Evolutionary conservation across 139 green algal genomes (phyloP).

Genomic region (Protoeuglena noctilucae): DNA sequence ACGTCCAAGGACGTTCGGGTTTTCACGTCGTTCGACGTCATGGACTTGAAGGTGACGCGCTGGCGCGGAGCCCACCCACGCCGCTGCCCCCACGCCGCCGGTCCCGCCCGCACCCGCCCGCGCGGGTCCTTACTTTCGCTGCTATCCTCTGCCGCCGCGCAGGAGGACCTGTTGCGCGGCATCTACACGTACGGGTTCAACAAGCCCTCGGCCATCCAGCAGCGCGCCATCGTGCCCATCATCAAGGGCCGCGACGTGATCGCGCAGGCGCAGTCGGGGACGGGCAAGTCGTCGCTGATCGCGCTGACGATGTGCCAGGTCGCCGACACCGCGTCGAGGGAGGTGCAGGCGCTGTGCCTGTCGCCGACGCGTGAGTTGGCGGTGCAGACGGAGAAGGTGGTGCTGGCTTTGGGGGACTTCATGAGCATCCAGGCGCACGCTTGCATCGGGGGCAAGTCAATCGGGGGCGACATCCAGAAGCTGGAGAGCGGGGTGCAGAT

Average conservation of each 20-base stretch:
- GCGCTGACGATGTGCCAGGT: constrained; percentile 73
- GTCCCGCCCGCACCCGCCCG: too few relatives aligned
- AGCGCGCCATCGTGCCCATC: constrained; percentile 88
- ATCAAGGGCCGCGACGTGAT: constrained; percentile 83
- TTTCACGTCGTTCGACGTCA: constrained; percentile 71
- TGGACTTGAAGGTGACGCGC: constrained; percentile 79
- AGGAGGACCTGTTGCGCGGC: constrained; percentile 84
- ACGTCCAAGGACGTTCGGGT: constrained; percentile 63
- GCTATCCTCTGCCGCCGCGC: too few relatives aligned
- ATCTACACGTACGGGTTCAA: constrained; percentile 94
- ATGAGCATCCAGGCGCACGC: constrained; percentile 80
- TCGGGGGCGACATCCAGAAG: constrained; percentile 90
- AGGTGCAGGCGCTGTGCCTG: constrained; percentile 78
- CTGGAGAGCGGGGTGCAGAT: constrained; percentile 83
- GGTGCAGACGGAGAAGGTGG: constrained; percentile 83
- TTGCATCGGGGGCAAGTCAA: constrained; percentile 86
- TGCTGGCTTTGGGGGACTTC: constrained; percentile 80
- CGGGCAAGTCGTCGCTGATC: constrained; percentile 95
- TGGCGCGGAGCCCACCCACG: too few relatives aligned
- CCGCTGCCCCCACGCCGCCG: too few relatives aligned
- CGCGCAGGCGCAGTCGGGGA: constrained; percentile 93
- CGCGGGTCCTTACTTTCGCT: too few relatives aligned
- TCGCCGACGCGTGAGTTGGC: constrained; percentile 95
- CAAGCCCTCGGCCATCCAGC: constrained; percentile 95
- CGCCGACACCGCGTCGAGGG: constrained; percentile 52